These are phyloP conservation scores for Eustoma russellianum DNA, from an alignment of 257 asterid genomes.

Conservation along the genomic window DNA sequence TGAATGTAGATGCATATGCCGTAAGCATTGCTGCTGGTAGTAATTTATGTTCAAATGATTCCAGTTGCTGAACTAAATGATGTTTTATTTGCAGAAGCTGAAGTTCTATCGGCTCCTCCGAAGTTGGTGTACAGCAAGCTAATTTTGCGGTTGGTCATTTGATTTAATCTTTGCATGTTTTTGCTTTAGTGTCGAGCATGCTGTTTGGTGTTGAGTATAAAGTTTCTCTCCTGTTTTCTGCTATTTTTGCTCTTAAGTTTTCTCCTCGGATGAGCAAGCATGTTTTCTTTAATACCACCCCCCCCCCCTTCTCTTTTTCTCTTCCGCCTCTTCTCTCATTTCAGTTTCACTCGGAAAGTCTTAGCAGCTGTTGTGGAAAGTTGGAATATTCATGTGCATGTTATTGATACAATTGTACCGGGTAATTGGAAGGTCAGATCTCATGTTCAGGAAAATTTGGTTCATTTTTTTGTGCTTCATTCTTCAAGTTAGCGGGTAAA, in stretches of 20 bases:
- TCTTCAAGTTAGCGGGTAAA: neutral
- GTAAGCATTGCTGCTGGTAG: no score
- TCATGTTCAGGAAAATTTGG: neutral
- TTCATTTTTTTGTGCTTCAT: neutral
- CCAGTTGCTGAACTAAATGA: slow-evolving; percentile 7
- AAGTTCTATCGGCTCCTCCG: slow-evolving; percentile 93
- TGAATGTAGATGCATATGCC: no score
- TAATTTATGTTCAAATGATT: no score
- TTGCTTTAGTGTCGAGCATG: neutral
- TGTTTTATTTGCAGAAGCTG: slow-evolving; percentile 49
- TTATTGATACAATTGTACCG: slow-evolving; percentile 68
- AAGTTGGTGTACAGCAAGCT: slow-evolving; percentile 94
- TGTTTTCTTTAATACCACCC: no score
- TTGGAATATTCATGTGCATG: slow-evolving; percentile 72
- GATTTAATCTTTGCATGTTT: slow-evolving; percentile 2
- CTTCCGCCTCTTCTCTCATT: slow-evolving; percentile 4
- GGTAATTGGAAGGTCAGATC: slow-evolving; percentile 71
- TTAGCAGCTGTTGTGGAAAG: slow-evolving; percentile 78
- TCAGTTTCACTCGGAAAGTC: slow-evolving; percentile 82
- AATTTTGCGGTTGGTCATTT: slow-evolving; percentile 54
- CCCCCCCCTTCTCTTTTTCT: no score
- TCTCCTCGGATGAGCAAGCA: no score
- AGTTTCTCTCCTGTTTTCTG: no score
- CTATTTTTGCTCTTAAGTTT: no score
- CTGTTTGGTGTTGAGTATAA: no score